Conservation (phyloP, 139 green algal genomes). For the Ettlia oleoabundans region DNA sequence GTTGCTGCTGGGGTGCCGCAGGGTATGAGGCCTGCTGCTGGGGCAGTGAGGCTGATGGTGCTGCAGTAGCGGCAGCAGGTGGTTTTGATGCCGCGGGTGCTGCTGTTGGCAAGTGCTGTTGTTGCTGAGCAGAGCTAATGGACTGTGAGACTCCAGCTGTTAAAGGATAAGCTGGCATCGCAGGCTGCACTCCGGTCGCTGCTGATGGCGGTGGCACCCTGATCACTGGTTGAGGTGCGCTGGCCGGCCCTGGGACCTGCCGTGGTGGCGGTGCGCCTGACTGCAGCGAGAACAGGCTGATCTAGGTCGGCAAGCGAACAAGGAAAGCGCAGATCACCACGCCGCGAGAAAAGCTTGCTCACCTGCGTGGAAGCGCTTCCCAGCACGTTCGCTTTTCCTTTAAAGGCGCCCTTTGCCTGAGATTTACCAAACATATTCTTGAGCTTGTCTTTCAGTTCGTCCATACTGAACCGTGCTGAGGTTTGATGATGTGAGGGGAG, state of each 20-base stretch:
- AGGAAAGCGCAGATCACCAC: neutral
- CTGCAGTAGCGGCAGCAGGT: neutral
- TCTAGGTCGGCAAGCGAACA: neutral
- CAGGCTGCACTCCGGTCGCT: too few relatives aligned
- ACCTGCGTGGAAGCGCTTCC: conserved; percentile 13
- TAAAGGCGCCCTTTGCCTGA: conserved; percentile 31
- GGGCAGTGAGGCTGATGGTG: too few relatives aligned
- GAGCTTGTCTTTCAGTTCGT: conserved; percentile 40
- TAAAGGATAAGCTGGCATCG: too few relatives aligned
- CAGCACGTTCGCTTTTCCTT: conserved; percentile 37
- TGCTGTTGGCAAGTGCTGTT: too few relatives aligned
- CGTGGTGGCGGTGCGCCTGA: neutral
- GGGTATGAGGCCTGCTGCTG: too few relatives aligned
- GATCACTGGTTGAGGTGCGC: neutral
- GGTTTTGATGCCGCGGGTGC: neutral
- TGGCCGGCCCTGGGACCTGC: neutral
- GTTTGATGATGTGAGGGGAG: neutral
- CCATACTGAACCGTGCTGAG: neutral
- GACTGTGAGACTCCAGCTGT: too few relatives aligned
- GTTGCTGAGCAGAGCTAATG: too few relatives aligned
- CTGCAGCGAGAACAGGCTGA: too few relatives aligned
- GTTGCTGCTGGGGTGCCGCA: too few relatives aligned
- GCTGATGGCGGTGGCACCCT: neutral
- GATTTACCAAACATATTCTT: conserved; percentile 30
- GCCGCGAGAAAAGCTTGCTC: neutral